These are phyloP conservation scores for Vitis labrusca DNA, from an alignment of 164 flowering plant genomes.

Conservation along the genomic window DNA sequence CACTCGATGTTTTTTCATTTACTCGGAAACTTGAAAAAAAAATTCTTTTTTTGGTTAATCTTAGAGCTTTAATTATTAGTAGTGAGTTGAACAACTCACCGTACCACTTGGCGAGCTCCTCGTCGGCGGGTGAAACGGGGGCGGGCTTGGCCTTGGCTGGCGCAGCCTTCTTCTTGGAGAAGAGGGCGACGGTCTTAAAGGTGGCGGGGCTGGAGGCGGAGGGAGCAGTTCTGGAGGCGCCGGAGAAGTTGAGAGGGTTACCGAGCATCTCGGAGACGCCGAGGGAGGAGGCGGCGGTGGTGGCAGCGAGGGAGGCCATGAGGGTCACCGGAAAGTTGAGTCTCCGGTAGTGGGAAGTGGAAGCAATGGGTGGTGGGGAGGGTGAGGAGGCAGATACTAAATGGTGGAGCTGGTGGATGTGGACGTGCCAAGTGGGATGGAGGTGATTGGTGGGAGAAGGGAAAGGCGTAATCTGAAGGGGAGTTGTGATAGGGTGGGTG, in stretches of 20 bases:
- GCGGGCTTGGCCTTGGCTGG: slow-evolving; percentile 50
- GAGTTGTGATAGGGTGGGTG: slow-evolving; percentile 34
- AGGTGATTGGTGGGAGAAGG: slow-evolving; percentile 35
- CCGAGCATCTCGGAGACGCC: slow-evolving; percentile 79
- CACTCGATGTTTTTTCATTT: no score
- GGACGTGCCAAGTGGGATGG: slow-evolving; percentile 52
- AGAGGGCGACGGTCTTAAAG: slow-evolving; percentile 78
- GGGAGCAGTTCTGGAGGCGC: slow-evolving; percentile 43
- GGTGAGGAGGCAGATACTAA: slow-evolving; percentile 28
- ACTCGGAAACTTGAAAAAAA: background rate
- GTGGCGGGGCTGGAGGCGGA: slow-evolving; percentile 45
- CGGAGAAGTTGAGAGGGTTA: slow-evolving; percentile 47
- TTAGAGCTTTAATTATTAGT: no score
- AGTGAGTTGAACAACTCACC: slow-evolving; percentile 45
- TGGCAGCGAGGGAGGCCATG: slow-evolving; percentile 81
- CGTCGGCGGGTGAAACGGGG: slow-evolving; percentile 47
- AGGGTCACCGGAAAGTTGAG: background rate
- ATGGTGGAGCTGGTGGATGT: slow-evolving; percentile 63
- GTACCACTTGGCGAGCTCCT: slow-evolving; percentile 99
- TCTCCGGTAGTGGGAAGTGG: background rate
- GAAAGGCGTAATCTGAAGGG: slow-evolving; percentile 42
- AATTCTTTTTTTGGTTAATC: no score
- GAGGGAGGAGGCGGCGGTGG: slow-evolving; percentile 59
- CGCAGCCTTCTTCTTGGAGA: slow-evolving; percentile 77
- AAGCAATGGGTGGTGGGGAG: slow-evolving; percentile 4